A percentile compares a stretch with the other conserved stretches of the same genome.
Evolutionary conservation across 75 land plant genomes (phyloP).

Genomic region (Selaginella tamariscina): DNA sequence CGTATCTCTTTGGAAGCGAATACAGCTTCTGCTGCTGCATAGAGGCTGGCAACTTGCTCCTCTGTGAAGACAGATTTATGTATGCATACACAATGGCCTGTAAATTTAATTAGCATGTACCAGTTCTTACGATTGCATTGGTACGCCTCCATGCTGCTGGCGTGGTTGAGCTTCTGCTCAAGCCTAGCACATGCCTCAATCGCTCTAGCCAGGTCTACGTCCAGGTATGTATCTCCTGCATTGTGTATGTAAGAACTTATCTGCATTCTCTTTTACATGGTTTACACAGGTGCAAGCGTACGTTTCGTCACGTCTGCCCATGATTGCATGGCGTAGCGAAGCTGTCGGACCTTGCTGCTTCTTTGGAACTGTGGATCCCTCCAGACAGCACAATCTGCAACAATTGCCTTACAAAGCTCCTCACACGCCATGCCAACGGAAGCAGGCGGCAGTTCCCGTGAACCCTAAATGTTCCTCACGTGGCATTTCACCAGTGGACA

Average conservation of each 20-base stretch:
- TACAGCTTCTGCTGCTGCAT: conserved; percentile 23
- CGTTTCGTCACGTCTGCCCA: conserved; percentile 15
- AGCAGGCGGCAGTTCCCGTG: not conserved
- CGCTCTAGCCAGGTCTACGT: conserved; percentile 24
- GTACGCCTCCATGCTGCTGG: conserved; percentile 19
- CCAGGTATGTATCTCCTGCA: conserved; percentile 23
- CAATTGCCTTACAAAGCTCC: conserved; percentile 15
- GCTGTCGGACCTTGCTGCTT: conserved; percentile 15
- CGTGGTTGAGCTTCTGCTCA: conserved; percentile 22
- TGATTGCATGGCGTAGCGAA: conserved; percentile 14
- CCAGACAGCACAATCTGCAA: conserved; percentile 19
- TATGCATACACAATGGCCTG: too few species aligned
- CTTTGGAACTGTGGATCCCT: conserved; percentile 19
- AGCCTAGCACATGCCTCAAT: conserved; percentile 29
- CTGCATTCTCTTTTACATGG: too few species aligned
- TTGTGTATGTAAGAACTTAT: too few species aligned
- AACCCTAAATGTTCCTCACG: not conserved
- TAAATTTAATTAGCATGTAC: too few species aligned
- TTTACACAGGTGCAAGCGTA: too few species aligned
- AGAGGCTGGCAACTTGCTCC: conserved; percentile 27
- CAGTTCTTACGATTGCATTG: conserved; percentile 28
- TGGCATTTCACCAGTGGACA: not conserved
- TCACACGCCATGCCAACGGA: conserved; percentile 6
- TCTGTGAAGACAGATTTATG: too few species aligned
- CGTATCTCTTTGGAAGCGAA: conserved; percentile 28